These are phyloP conservation scores for Tephrocybe sp. DNA, from an alignment of 768 basidiomycete genomes.

Conservation along the genomic window DNA sequence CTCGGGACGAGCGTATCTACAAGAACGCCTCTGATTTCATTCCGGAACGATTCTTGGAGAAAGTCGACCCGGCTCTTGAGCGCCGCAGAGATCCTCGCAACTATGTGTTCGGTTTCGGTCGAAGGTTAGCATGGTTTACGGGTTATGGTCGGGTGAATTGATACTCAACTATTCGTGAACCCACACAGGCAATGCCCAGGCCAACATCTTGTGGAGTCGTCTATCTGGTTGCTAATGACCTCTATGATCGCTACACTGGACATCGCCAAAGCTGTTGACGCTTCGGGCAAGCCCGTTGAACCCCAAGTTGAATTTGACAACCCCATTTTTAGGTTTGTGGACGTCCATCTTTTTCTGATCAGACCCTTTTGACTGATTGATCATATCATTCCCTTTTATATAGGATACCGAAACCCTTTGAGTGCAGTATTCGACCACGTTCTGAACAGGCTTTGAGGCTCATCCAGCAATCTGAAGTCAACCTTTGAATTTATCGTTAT, in stretches of 20 bases:
- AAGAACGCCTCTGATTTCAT: slow-evolving; percentile 48
- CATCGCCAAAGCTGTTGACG: slow-evolving; percentile 49
- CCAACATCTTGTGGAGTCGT: slow-evolving; percentile 57
- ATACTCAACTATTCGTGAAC: background rate
- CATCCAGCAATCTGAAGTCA: slow-evolving; percentile 31
- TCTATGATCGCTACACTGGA: slow-evolving; percentile 58
- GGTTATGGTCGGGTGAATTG: background rate
- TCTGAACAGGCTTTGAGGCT: slow-evolving; percentile 42
- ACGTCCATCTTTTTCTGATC: background rate
- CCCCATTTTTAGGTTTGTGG: slow-evolving; percentile 55
- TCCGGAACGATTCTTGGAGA: slow-evolving; percentile 50
- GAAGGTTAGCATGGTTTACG: slow-evolving; percentile 27
- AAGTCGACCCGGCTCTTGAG: slow-evolving; percentile 24
- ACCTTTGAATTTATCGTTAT: slow-evolving; percentile 12
- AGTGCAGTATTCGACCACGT: slow-evolving; percentile 48
- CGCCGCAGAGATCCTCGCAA: slow-evolving; percentile 29
- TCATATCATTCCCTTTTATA: slow-evolving; percentile 1
- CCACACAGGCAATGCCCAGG: slow-evolving; percentile 59
- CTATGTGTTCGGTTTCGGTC: slow-evolving; percentile 41
- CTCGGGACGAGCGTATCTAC: slow-evolving; percentile 50
- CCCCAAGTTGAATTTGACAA: slow-evolving; percentile 57
- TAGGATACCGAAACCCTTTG: slow-evolving; percentile 49
- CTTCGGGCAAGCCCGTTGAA: slow-evolving; percentile 42
- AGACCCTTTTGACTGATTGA: background rate
- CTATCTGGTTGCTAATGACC: slow-evolving; percentile 56